Conservation (phyloP, 192 early-diverging fungal species). For the Backusella liffmaniae region DNA sequence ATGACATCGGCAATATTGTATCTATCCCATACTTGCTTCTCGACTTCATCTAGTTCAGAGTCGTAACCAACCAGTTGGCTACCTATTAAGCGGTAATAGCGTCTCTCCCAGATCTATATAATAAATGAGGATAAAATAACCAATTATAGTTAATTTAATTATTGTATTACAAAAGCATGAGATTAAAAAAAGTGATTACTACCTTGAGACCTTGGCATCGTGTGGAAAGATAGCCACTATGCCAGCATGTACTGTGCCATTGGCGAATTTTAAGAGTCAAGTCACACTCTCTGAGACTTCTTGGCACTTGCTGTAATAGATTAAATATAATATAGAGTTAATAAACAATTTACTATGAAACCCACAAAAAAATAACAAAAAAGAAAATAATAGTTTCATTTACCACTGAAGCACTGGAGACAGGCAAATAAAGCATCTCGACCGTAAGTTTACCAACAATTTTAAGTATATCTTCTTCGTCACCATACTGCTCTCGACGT, state of each 20-base stretch:
- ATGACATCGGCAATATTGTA: conserved; percentile 24
- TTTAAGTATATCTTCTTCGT: conserved; percentile 26
- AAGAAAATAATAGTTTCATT: neutral
- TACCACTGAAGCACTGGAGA: conserved; percentile 21
- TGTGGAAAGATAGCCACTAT: conserved; percentile 17
- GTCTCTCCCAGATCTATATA: conserved; percentile 19
- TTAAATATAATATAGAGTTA: neutral
- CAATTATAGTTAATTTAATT: neutral
- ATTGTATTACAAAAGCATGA: neutral
- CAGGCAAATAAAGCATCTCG: conserved; percentile 29
- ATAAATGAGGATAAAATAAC: neutral
- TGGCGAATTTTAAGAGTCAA: conserved; percentile 21
- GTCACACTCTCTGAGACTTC: conserved; percentile 27
- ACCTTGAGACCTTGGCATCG: conserved; percentile 19
- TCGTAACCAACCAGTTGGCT: conserved; percentile 21
- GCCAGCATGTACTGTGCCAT: conserved; percentile 32
- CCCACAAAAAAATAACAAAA: neutral
- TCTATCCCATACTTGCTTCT: conserved; percentile 16
- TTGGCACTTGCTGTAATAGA: conserved; percentile 16
- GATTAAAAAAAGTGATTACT: neutral
- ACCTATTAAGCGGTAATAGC: conserved; percentile 20
- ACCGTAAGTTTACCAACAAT: conserved; percentile 26
- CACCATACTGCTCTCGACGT: conserved; percentile 17
- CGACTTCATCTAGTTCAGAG: neutral
- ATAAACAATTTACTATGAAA: neutral